A percentile compares a stretch with the other conserved stretches of the same genome.
These are phyloP conservation scores for Blastocystis sp. DNA, from an alignment of 352 stramenopile species.

Conservation along the genomic window DNA sequence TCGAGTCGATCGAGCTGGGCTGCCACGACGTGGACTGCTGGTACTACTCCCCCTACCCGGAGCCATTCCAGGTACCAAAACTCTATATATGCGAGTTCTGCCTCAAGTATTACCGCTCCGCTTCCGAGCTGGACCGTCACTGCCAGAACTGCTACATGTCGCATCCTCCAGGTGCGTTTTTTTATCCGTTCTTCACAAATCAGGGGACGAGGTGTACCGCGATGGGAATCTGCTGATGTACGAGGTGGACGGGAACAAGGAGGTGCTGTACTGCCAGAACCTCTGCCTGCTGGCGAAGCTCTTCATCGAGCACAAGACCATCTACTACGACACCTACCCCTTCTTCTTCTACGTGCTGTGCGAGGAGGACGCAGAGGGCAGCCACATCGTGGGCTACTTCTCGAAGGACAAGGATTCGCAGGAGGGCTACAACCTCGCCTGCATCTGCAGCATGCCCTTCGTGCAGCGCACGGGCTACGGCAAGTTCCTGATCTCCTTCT, in stretches of 20 bases:
- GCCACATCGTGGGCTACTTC: constrained; percentile 86
- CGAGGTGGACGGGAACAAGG: constrained; percentile 91
- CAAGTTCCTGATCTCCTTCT: constrained; percentile 98
- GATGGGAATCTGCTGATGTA: constrained; percentile 91
- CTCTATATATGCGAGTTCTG: constrained; percentile 85
- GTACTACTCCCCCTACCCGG: constrained; percentile 86
- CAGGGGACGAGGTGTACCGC: constrained; percentile 86
- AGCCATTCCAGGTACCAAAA: constrained; percentile 78
- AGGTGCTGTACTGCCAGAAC: constrained; percentile 95
- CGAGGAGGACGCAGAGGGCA: constrained; percentile 80
- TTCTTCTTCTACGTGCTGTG: constrained; percentile 99
- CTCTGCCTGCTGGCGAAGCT: constrained; percentile 97
- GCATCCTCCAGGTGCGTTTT: constrained; percentile 75
- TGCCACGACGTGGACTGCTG: constrained; percentile 82
- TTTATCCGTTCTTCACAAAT: constrained; percentile 68
- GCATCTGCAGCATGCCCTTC: constrained; percentile 97
- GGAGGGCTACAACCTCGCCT: constrained; percentile 98
- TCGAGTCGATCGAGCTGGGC: constrained; percentile 81
- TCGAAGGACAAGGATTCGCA: constrained; percentile 97
- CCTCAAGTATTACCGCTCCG: constrained; percentile 80
- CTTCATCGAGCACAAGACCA: constrained; percentile 98
- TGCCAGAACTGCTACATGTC: background rate
- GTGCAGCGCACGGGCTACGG: constrained; percentile 96
- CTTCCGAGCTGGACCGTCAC: constrained; percentile 25
- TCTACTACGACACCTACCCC: constrained; percentile 99